Conservation (phyloP, 169 alveolate species). For the Eimeria falciformis region DNA sequence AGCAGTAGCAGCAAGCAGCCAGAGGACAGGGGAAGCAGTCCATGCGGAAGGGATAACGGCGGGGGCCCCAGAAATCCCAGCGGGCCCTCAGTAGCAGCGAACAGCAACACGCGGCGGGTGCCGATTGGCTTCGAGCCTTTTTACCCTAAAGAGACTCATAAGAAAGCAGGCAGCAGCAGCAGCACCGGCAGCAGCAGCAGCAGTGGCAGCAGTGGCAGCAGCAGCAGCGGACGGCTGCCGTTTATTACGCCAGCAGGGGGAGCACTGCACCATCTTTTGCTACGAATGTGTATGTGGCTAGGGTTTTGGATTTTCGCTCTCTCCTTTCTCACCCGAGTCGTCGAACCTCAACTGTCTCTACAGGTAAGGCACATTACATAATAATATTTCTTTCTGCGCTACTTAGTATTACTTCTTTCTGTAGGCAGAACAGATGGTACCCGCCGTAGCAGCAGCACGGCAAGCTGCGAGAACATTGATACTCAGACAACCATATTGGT, state of each 20-base stretch:
- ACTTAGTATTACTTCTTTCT: too few relatives aligned
- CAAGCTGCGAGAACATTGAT: too few relatives aligned
- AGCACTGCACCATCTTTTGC: slow-evolving; percentile 64
- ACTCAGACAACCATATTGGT: too few relatives aligned
- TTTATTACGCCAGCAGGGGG: slow-evolving; percentile 55
- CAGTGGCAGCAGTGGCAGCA: neutral
- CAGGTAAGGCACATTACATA: slow-evolving; percentile 38
- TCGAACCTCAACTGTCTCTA: slow-evolving; percentile 65
- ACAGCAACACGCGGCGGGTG: slow-evolving; percentile 33
- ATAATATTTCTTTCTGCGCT: too few relatives aligned
- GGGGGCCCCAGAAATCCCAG: slow-evolving; percentile 4
- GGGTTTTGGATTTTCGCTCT: slow-evolving; percentile 61
- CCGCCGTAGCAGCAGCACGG: too few relatives aligned
- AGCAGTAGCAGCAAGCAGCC: neutral
- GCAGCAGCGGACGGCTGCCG: slow-evolving; percentile 63
- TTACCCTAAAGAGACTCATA: slow-evolving; percentile 48
- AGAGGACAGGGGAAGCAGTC: neutral
- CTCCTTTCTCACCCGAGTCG: slow-evolving; percentile 37
- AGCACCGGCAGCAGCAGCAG: neutral
- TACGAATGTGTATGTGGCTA: slow-evolving; percentile 60
- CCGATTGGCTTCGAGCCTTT: slow-evolving; percentile 64
- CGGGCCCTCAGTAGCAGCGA: slow-evolving; percentile 6
- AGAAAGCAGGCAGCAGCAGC: slow-evolving; percentile 27
- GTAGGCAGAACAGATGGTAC: too few relatives aligned
- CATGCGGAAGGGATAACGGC: slow-evolving; percentile 3